These are phyloP conservation scores for Spongispora temasekensis DNA, from an alignment of 1,284 basidiomycete genomes.

Conservation along the genomic window DNA sequence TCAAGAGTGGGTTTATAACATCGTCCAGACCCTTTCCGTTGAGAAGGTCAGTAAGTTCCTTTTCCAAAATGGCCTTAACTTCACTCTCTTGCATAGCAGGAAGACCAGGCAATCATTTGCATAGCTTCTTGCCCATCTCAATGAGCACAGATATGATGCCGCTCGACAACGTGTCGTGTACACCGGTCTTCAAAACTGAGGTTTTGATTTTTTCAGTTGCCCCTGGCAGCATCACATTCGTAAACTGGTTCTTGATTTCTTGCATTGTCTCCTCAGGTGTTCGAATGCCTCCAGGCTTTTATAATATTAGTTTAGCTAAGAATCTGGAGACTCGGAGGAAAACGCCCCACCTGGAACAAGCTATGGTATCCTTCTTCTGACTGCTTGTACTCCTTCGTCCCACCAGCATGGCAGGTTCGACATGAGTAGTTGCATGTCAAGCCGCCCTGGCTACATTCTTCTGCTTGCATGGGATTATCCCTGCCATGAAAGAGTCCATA, in stretches of 20 bases:
- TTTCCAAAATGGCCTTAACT: too few relatives aligned
- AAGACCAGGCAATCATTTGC: background rate
- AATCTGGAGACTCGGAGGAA: too few relatives aligned
- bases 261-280: slow-evolving; percentile 2
- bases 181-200: slow-evolving; percentile 1
- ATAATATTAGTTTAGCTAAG: background rate
- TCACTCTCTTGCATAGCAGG: background rate
- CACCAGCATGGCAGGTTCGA: background rate
- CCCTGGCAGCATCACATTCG: background rate
- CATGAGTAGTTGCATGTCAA: background rate
- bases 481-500: background rate
- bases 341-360: too few relatives aligned
- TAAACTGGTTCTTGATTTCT: slow-evolving; percentile 11
- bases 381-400: too few relatives aligned
- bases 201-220: background rate
- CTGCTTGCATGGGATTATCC: too few relatives aligned
- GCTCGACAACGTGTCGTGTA: background rate
- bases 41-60: too few relatives aligned
- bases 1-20: too few relatives aligned
- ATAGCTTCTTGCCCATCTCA: too few relatives aligned
- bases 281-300: too few relatives aligned
- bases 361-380: too few relatives aligned
- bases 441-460: background rate
- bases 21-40: too few relatives aligned
- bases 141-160: background rate